A percentile compares a stretch with the other conserved stretches of the same genome.
Evolutionary conservation across 2,329 filamentous ascomycete species (phyloP).

Genomic region (Colletotrichum sp.): DNA sequence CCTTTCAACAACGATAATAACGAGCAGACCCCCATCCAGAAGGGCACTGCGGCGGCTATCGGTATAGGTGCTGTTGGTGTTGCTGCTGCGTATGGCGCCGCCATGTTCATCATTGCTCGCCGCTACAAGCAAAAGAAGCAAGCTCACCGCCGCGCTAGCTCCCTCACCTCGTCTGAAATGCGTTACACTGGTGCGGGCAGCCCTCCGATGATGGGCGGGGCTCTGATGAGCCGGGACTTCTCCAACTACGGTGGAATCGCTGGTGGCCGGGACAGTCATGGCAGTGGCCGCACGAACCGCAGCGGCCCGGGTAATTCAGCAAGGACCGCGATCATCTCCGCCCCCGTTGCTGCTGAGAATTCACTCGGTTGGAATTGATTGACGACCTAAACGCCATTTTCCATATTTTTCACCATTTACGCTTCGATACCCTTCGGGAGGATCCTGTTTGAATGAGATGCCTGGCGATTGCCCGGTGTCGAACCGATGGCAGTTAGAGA

Average conservation of each 20-base stretch:
- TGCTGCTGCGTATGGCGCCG: conserved; percentile 86
- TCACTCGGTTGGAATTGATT: conserved; percentile 91
- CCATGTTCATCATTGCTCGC: conserved; percentile 92
- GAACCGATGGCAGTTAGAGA: conserved; percentile 12
- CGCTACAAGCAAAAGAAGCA: conserved; percentile 88
- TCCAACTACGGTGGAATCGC: conserved; percentile 57
- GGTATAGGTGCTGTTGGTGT: conserved; percentile 78
- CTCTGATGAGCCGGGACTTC: conserved; percentile 61
- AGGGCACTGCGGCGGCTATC: conserved; percentile 70
- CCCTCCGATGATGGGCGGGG: conserved; percentile 73
- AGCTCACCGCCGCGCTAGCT: conserved; percentile 77
- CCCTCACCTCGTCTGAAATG: conserved; percentile 65
- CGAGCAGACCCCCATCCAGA: conserved; percentile 61
- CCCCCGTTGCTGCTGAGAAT: conserved; percentile 91
- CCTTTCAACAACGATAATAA: conserved; percentile 46
- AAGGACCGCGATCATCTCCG: conserved; percentile 74
- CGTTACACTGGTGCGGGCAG: conserved; percentile 52
- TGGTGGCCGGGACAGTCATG: conserved; percentile 62
- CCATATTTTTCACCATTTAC: conserved; percentile 14
- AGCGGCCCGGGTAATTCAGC: conserved; percentile 58
- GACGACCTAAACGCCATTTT: conserved; percentile 33
- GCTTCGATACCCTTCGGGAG: conserved; percentile 25
- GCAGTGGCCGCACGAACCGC: conserved; percentile 60
- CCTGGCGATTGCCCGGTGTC: conserved; percentile 10
- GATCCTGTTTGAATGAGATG: conserved; percentile 17